A percentile compares a stretch with the other conserved stretches of the same genome.
Evolutionary conservation across 257 asterid species (phyloP).

Genomic region (Solanum gandarillasii): DNA sequence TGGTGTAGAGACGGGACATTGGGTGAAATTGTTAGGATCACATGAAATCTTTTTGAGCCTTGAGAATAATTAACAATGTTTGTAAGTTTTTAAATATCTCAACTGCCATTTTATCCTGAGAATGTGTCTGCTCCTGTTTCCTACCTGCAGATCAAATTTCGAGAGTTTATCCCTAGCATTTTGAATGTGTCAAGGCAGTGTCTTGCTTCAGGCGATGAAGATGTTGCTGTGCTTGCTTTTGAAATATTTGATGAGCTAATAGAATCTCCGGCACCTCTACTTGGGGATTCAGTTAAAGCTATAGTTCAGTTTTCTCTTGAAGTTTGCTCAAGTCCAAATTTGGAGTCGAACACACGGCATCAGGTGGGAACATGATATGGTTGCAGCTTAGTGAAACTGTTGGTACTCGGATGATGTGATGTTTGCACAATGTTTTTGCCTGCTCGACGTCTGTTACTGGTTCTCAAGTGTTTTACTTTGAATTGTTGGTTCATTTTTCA

Average conservation of each 20-base stretch:
- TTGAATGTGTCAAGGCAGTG: slow-evolving; percentile 90
- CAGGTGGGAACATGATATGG: slow-evolving; percentile 41
- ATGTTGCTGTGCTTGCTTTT: slow-evolving; percentile 86
- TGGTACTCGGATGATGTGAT: not conserved
- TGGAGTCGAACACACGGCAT: slow-evolving; percentile 85
- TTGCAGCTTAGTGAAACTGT: not conserved
- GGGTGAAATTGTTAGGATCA: not conserved
- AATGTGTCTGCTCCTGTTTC: slow-evolving; percentile 1
- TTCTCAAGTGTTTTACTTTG: not conserved
- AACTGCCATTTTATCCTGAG: not conserved
- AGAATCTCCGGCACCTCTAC: slow-evolving; percentile 98
- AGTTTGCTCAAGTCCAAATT: slow-evolving; percentile 75
- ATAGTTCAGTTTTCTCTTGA: slow-evolving; percentile 96
- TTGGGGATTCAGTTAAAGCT: slow-evolving; percentile 91
- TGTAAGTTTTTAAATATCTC: not conserved
- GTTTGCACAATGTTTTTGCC: not conserved
- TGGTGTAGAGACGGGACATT: not conserved
- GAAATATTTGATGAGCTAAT: slow-evolving; percentile 98
- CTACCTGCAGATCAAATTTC: slow-evolving; percentile 62
- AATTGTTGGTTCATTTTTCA: slow-evolving; percentile 16
- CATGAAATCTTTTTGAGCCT: not conserved
- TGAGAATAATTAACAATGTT: not conserved
- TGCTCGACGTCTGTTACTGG: not conserved
- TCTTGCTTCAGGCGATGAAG: slow-evolving; percentile 98
- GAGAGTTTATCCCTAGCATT: slow-evolving; percentile 95